Percentiles rank a stretch among this genome's conserved stretches.
Conservation (phyloP, 169 alveolate genomes). For the Cryptosporidium ryanae region DNA sequence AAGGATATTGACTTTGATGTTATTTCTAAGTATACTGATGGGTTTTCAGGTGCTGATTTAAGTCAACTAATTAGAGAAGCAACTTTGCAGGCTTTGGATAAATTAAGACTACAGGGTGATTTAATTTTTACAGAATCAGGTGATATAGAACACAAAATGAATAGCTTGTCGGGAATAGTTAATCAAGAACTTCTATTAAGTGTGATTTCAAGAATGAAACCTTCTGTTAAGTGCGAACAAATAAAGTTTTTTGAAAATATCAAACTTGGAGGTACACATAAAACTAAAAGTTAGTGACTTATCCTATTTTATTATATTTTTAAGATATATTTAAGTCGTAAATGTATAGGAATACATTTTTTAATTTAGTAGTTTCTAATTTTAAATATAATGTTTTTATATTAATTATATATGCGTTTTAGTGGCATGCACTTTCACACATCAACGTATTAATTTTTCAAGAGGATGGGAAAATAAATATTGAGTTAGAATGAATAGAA, state of each 20-base stretch:
- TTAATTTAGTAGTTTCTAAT: too few relatives aligned
- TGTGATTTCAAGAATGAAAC: conserved; percentile 35
- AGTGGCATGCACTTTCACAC: conserved; percentile 54
- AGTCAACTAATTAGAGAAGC: conserved; percentile 94
- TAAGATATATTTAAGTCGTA: too few relatives aligned
- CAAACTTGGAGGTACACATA: not conserved
- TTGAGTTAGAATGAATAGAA: not conserved
- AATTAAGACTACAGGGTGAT: conserved; percentile 62
- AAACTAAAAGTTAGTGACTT: too few relatives aligned
- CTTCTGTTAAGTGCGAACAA: conserved; percentile 66
- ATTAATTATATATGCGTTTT: conserved; percentile 5
- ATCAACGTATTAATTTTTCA: conserved; percentile 1
- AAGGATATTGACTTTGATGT: conserved; percentile 82
- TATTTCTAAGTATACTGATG: conserved; percentile 87
- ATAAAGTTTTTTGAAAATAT: conserved; percentile 40
- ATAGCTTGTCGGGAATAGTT: conserved; percentile 39
- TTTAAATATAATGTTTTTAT: not conserved
- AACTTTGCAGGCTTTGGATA: conserved; percentile 86
- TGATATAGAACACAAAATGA: conserved; percentile 26
- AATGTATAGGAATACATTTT: too few relatives aligned
- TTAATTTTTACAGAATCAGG: conserved; percentile 17
- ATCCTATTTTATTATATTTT: too few relatives aligned
- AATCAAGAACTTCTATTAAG: conserved; percentile 53
- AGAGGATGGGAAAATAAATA: conserved; percentile 12
- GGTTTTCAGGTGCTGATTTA: conserved; percentile 95